These are phyloP conservation scores for Albizia julibrissin DNA, from an alignment of 306 rosid species.

Conservation along the genomic window DNA sequence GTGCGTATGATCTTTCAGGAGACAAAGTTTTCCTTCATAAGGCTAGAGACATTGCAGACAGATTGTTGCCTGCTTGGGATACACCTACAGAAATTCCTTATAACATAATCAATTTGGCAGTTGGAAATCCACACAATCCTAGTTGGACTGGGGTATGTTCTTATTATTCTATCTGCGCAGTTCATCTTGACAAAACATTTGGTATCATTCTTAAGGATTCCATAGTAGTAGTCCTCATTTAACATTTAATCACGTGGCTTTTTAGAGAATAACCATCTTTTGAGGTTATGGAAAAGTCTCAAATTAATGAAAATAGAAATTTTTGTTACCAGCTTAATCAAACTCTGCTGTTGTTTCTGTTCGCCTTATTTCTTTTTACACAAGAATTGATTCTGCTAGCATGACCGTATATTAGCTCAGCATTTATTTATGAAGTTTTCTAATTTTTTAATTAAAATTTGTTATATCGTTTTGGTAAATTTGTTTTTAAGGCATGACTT, in stretches of 20 bases:
- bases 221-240: slow-evolving; percentile 2
- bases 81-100: slow-evolving; percentile 91
- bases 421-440: slow-evolving; percentile 16
- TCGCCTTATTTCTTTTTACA: not conserved
- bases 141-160: slow-evolving; percentile 92
- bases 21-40: slow-evolving; percentile 88
- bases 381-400: not conserved
- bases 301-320: slow-evolving; percentile 13
- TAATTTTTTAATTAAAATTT: not conserved
- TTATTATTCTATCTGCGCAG: slow-evolving; percentile 22
- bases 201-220: slow-evolving; percentile 15
- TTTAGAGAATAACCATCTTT: not conserved
- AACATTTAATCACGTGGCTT: not conserved
- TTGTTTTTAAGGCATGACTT: slow-evolving; percentile 14
- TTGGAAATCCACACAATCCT: slow-evolving; percentile 81
- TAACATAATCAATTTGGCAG: slow-evolving; percentile 85
- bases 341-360: slow-evolving; percentile 16
- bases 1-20: slow-evolving; percentile 92
- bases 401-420: not conserved
- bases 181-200: slow-evolving; percentile 16
- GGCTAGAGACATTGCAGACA: slow-evolving; percentile 94
- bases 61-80: slow-evolving; percentile 97
- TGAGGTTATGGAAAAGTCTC: slow-evolving; percentile 28
- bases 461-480: slow-evolving; percentile 8
- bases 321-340: slow-evolving; percentile 9